Percentiles rank a stretch among this genome's conserved stretches.
Conservation (phyloP, 192 early-diverging fungal genomes). For the Backusella tarrabulga region DNA sequence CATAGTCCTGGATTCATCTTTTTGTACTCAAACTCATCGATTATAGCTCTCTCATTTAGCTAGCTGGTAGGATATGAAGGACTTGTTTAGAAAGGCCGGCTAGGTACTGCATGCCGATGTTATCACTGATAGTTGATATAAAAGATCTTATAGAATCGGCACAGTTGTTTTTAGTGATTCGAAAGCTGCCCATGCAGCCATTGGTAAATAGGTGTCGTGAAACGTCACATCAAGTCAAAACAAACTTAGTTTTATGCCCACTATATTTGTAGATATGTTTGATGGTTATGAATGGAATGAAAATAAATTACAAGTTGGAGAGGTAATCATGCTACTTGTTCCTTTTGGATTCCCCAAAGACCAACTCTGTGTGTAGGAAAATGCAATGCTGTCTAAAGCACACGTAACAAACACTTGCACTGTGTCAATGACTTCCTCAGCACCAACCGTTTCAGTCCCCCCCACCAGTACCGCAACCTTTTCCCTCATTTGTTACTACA, state of each 20-base stretch:
- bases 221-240: background rate
- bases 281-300: conserved; percentile 79
- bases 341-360: background rate
- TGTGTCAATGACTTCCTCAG: background rate
- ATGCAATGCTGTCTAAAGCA: background rate
- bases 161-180: conserved; percentile 71
- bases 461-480: background rate
- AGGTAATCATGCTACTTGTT: conserved; percentile 47
- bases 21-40: background rate
- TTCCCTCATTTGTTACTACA: background rate
- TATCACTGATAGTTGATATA: conserved; percentile 47
- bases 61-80: conserved; percentile 87
- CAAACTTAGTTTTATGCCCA: background rate
- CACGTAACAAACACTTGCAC: background rate
- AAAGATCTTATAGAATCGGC: conserved; percentile 72
- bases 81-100: conserved; percentile 76
- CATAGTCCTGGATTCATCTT: background rate
- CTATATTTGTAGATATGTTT: conserved; percentile 62
- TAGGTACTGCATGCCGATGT: conserved; percentile 70
- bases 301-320: conserved; percentile 74
- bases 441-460: background rate
- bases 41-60: conserved; percentile 72
- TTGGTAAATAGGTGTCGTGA: conserved; percentile 50
- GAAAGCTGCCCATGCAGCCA: conserved; percentile 64
- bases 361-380: background rate